A percentile compares a stretch with the other conserved stretches of the same genome.
Conservation (phyloP, 805 yeast species). For the Allodekkera sacchari region DNA sequence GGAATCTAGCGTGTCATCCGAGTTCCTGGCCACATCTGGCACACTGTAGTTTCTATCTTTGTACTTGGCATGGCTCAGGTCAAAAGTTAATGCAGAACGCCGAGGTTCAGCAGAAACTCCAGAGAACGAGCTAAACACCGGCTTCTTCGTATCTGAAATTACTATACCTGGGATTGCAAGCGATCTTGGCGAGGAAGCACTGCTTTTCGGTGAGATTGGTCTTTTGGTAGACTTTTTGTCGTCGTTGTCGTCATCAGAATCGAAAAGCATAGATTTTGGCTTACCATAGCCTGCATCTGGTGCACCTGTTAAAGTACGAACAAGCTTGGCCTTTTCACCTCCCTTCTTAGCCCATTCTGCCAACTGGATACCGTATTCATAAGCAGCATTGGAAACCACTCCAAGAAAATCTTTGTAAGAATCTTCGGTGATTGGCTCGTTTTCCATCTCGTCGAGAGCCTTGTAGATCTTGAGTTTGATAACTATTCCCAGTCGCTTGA, state of each 20-base stretch:
- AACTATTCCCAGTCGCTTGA: slow-evolving; percentile 16
- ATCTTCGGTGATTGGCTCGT: slow-evolving; percentile 16
- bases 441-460: slow-evolving; percentile 15
- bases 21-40: too few relatives aligned
- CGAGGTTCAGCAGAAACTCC: slow-evolving; percentile 13
- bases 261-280: slow-evolving; percentile 24
- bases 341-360: slow-evolving; percentile 30
- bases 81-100: slow-evolving; percentile 14
- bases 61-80: too few relatives aligned
- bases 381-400: slow-evolving; percentile 24
- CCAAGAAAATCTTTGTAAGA: slow-evolving; percentile 23
- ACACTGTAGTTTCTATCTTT: too few relatives aligned
- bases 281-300: slow-evolving; percentile 22
- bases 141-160: too few relatives aligned
- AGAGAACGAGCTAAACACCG: slow-evolving; percentile 5
- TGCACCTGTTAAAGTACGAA: slow-evolving; percentile 34
- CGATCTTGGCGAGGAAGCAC: too few relatives aligned
- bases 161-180: too few relatives aligned
- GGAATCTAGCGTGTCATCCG: too few relatives aligned
- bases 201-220: too few relatives aligned
- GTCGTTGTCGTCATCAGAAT: slow-evolving; percentile 6
- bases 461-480: slow-evolving; percentile 20
- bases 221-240: neutral
- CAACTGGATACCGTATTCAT: slow-evolving; percentile 24
- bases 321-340: slow-evolving; percentile 30